A percentile compares a stretch with the other conserved stretches of the same genome.
phyloP scores from a whole-genome alignment of 352 stramenopile genomes.

The Phytophthora fragariae region DNA sequence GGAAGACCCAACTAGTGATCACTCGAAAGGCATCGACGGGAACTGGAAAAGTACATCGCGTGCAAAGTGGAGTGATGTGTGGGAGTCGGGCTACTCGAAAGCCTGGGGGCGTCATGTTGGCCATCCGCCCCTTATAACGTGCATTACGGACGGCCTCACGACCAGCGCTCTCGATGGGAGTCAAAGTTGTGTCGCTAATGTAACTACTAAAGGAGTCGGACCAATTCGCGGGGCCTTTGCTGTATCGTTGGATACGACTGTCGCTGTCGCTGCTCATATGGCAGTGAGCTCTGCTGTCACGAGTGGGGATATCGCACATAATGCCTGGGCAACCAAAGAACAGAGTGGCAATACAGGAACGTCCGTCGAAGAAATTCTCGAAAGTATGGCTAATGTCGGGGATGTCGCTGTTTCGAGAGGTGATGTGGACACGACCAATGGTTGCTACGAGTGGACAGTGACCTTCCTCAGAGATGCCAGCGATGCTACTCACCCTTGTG shows the following conservation, averaged over 20 bases:
- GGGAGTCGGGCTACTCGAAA: conserved; percentile 95
- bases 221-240: conserved; percentile 94
- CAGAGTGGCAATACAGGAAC: conserved; percentile 93
- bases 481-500: conserved; percentile 49
- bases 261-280: conserved; percentile 61
- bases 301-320: conserved; percentile 91
- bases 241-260: conserved; percentile 88
- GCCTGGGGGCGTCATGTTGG: conserved; percentile 97
- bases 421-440: conserved; percentile 84
- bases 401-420: conserved; percentile 93
- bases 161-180: conserved; percentile 62
- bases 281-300: conserved; percentile 66
- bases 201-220: conserved; percentile 55
- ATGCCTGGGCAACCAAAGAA: conserved; percentile 87
- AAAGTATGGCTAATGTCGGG: conserved; percentile 94
- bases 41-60: conserved; percentile 91
- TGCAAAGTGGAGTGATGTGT: conserved; percentile 89
- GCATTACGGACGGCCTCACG: conserved; percentile 66
- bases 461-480: conserved; percentile 93
- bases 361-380: conserved; percentile 96
- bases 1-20: conserved; percentile 90
- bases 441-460: conserved; percentile 95
- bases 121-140: conserved; percentile 70
- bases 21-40: conserved; percentile 81
- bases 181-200: conserved; percentile 43